Evolutionary conservation across 2,329 filamentous ascomycete genomes (phyloP).

Genomic region (Aspergillus uvarum): DNA sequence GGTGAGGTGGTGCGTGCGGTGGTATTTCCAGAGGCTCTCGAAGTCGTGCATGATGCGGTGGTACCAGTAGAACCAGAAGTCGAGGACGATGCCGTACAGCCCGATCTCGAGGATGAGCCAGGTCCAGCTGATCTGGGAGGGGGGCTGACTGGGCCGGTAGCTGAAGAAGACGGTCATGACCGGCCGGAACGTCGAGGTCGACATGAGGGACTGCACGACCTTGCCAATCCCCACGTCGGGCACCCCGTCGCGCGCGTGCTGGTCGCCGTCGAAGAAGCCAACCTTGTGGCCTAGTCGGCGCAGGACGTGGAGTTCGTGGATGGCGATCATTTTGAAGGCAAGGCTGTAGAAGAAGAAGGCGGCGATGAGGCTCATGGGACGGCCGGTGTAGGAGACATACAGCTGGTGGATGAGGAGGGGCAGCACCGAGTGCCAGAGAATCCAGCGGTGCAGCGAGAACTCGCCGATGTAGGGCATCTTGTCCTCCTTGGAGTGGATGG

Average conservation of each 20-base stretch:
- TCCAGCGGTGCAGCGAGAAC: conserved; percentile 41
- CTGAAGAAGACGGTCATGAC: conserved; percentile 38
- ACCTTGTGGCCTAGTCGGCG: conserved; percentile 39
- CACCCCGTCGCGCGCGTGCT: conserved; percentile 45
- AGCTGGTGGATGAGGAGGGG: conserved; percentile 42
- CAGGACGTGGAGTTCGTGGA: conserved; percentile 42
- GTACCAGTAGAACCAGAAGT: conserved; percentile 46
- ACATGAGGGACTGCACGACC: conserved; percentile 34
- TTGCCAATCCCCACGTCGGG: conserved; percentile 42
- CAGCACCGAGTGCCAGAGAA: conserved; percentile 39
- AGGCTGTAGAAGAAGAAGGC: conserved; percentile 41
- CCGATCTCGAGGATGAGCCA: conserved; percentile 43
- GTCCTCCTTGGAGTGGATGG: conserved; percentile 44
- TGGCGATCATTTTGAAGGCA: conserved; percentile 43
- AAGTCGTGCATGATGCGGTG: conserved; percentile 47
- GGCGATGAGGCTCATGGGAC: conserved; percentile 30
- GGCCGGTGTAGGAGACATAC: conserved; percentile 31
- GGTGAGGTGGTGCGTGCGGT: conserved; percentile 49
- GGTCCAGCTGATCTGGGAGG: conserved; percentile 31
- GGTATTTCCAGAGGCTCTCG: conserved; percentile 43
- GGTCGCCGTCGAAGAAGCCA: conserved; percentile 49
- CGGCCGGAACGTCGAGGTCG: conserved; percentile 35
- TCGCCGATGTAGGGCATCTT: conserved; percentile 43
- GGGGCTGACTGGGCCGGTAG: conserved; percentile 25
- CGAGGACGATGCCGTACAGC: conserved; percentile 45